Percentiles rank a stretch among this genome's conserved stretches.
Evolutionary conservation across 768 basidiomycete species (phyloP).

Genomic region (Lactifluus rugatus): DNA sequence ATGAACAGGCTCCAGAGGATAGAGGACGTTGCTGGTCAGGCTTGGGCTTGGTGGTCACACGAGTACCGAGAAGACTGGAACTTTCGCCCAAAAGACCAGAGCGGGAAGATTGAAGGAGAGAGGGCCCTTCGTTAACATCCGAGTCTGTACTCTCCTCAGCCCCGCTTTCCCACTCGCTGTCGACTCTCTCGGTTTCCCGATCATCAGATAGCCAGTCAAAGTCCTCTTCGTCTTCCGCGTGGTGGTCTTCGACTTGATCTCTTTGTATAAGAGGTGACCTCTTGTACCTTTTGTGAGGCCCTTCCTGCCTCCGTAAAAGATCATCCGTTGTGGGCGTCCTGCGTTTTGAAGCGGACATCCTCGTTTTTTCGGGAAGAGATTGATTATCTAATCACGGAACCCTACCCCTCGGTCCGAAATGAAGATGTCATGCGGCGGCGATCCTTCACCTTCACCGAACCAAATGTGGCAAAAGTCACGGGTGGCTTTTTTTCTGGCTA

Average conservation of each 20-base stretch:
- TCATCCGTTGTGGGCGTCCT: constrained; percentile 28
- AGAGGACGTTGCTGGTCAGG: constrained; percentile 9
- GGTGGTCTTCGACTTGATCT: constrained; percentile 20
- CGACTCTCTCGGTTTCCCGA: background rate
- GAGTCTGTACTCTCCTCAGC: constrained; percentile 6
- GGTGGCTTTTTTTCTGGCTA: too few relatives aligned
- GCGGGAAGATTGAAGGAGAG: background rate
- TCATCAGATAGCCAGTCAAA: background rate
- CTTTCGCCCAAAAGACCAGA: background rate
- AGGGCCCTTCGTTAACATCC: background rate
- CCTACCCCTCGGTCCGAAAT: too few relatives aligned
- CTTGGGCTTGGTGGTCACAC: constrained; percentile 20
- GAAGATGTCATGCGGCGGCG: too few relatives aligned
- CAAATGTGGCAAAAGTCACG: too few relatives aligned
- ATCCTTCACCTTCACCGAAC: too few relatives aligned
- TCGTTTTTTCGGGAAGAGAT: background rate
- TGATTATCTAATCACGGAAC: background rate
- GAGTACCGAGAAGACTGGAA: constrained; percentile 16
- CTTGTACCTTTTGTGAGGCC: constrained; percentile 16
- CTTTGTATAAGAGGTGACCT: constrained; percentile 19
- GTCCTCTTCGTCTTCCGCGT: constrained; percentile 3
- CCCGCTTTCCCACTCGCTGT: background rate
- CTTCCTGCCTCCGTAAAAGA: constrained; percentile 30
- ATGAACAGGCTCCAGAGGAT: constrained; percentile 4
- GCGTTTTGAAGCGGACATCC: constrained; percentile 26